Conservation (phyloP, 805 yeast species). For the Sugiyamaella floridensis region DNA sequence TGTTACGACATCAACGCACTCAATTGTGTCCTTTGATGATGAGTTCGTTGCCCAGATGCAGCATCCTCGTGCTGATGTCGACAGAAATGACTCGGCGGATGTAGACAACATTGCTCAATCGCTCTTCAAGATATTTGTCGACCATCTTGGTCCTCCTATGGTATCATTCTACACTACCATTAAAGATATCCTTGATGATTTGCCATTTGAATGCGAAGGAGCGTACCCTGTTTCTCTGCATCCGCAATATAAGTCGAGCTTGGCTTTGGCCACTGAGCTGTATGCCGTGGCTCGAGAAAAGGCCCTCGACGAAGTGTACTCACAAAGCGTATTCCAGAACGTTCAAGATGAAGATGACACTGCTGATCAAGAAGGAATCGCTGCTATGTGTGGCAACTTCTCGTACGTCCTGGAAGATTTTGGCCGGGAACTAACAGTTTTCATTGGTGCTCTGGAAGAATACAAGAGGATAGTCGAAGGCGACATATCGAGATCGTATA, state of each 20-base stretch:
- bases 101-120: constrained; percentile 25
- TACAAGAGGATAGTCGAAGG: constrained; percentile 26
- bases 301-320: constrained; percentile 54
- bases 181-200: constrained; percentile 50
- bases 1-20: not conserved
- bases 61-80: not conserved
- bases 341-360: constrained; percentile 31
- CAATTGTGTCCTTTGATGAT: constrained; percentile 6
- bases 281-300: constrained; percentile 50
- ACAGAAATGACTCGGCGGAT: not conserved
- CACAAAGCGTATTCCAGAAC: constrained; percentile 44
- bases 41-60: not conserved
- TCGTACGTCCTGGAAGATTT: constrained; percentile 57
- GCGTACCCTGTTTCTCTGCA: constrained; percentile 36
- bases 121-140: constrained; percentile 59
- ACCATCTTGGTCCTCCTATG: constrained; percentile 65
- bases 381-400: constrained; percentile 79
- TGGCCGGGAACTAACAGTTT: constrained; percentile 48
- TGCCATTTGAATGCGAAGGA: constrained; percentile 44
- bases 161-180: constrained; percentile 59
- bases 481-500: constrained; percentile 34
- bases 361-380: constrained; percentile 68
- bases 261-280: constrained; percentile 45
- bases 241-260: constrained; percentile 35
- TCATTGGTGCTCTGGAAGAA: constrained; percentile 40